Conservation (phyloP, 208 protist species). For the Leptomonas seymouri region DNA sequence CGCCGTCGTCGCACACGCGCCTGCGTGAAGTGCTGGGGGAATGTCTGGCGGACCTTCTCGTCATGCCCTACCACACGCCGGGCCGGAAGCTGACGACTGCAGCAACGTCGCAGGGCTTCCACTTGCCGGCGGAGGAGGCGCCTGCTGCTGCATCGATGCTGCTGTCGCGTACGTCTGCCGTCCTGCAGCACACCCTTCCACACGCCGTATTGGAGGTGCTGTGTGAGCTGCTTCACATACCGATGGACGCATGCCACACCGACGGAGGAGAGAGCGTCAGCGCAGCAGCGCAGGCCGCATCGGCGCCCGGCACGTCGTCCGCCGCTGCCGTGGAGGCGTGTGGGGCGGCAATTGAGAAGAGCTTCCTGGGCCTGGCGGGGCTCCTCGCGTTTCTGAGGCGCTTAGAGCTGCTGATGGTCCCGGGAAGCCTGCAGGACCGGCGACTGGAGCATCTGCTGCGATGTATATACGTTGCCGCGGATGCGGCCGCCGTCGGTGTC, state of each 20-base stretch:
- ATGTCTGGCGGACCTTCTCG: constrained; percentile 66
- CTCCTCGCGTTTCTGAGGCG: constrained; percentile 63
- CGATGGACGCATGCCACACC: constrained; percentile 5
- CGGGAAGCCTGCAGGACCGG: constrained; percentile 46
- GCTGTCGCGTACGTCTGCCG: constrained; percentile 8
- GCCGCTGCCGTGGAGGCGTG: neutral
- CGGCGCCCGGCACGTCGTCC: neutral
- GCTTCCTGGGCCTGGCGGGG: constrained; percentile 71
- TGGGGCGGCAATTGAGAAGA: constrained; percentile 28
- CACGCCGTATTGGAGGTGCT: constrained; percentile 59
- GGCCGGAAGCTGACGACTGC: too few relatives aligned
- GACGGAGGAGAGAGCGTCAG: neutral
- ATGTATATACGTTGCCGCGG: constrained; percentile 54
- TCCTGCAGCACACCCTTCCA: constrained; percentile 59
- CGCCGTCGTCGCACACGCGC: constrained; percentile 58
- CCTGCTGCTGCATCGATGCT: neutral
- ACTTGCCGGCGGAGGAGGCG: too few relatives aligned
- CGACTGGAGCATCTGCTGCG: constrained; percentile 46
- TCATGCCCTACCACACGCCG: constrained; percentile 51
- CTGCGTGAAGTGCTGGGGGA: constrained; percentile 70
- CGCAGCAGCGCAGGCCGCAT: neutral
- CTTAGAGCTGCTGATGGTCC: constrained; percentile 52
- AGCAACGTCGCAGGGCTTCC: too few relatives aligned
- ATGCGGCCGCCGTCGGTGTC: constrained; percentile 32
- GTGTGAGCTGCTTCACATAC: constrained; percentile 52